phyloP scores from a whole-genome alignment of 306 rosid species.

The Elaeagnus macrophylla region DNA sequence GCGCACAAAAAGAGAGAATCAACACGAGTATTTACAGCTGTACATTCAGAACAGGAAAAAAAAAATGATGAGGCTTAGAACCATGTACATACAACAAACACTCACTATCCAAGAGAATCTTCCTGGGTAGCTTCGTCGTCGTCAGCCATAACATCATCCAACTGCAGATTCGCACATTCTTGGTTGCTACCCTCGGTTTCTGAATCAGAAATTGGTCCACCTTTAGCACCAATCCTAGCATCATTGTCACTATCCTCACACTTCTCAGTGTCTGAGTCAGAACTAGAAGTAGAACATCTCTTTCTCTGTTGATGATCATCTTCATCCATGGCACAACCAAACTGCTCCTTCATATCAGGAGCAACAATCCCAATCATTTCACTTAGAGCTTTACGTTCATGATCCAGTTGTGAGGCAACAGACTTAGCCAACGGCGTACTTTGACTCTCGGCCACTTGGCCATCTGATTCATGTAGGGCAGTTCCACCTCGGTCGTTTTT shows the following conservation, averaged over 20 bases:
- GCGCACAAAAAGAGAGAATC: too few species aligned
- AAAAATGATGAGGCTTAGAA: too few species aligned
- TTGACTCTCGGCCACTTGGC: constrained; percentile 55
- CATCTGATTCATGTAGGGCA: constrained; percentile 39
- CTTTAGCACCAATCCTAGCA: constrained; percentile 17
- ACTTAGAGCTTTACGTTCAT: constrained; percentile 54
- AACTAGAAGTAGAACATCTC: constrained; percentile 11
- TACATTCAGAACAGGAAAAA: too few species aligned
- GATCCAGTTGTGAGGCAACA: constrained; percentile 28
- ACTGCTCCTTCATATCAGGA: constrained; percentile 67
- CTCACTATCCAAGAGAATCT: constrained; percentile 39
- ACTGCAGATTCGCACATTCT: constrained; percentile 12
- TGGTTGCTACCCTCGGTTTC: constrained; percentile 42
- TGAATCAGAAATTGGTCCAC: constrained; percentile 47
- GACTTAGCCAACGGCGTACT: constrained; percentile 32
- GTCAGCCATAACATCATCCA: constrained; percentile 46
- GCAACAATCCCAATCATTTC: constrained; percentile 92
- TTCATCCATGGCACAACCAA: constrained; percentile 32
- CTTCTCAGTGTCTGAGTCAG: constrained; percentile 51
- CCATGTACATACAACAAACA: not conserved
- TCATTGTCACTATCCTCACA: constrained; percentile 31
- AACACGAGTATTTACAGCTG: too few species aligned
- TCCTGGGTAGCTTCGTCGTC: constrained; percentile 58
- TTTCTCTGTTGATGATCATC: constrained; percentile 26
- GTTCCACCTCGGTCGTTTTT: constrained; percentile 35